Conservation (phyloP, 2,329 filamentous ascomycete species). For the Annulohypoxylon truncatum region DNA sequence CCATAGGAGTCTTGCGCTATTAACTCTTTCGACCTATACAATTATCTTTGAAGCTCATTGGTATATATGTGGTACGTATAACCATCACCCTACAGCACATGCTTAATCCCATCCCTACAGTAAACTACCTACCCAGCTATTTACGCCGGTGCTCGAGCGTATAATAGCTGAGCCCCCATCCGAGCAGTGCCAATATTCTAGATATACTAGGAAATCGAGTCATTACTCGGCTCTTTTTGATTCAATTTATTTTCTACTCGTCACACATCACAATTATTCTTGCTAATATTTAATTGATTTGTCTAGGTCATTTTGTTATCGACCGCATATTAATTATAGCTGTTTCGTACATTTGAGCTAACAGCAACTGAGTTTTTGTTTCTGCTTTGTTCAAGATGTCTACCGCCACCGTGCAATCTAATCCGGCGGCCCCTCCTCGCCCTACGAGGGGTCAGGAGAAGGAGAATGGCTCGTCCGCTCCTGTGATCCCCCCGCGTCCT, state of each 20-base stretch:
- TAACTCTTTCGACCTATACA: constrained; percentile 14
- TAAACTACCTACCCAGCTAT: constrained; percentile 16
- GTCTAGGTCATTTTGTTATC: constrained; percentile 39
- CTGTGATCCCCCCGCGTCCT: constrained; percentile 84
- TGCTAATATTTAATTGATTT: constrained; percentile 12
- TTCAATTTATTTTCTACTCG: background rate
- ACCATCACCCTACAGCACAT: constrained; percentile 11
- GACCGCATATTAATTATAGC: constrained; percentile 36
- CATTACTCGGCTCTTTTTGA: background rate
- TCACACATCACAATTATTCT: background rate
- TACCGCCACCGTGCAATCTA: constrained; percentile 60
- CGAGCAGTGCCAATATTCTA: constrained; percentile 1
- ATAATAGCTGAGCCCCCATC: background rate
- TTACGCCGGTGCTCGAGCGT: constrained; percentile 4
- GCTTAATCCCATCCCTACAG: background rate
- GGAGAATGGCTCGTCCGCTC: constrained; percentile 58
- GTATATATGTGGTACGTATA: constrained; percentile 47
- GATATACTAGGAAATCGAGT: background rate
- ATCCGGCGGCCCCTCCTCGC: constrained; percentile 68
- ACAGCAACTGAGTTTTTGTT: constrained; percentile 23
- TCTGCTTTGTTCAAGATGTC: constrained; percentile 56
- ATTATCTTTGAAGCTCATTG: constrained; percentile 23
- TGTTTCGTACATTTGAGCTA: constrained; percentile 42
- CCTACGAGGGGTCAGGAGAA: constrained; percentile 64
- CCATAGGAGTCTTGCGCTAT: constrained; percentile 13